Evolutionary conservation across 768 basidiomycete species (phyloP).

Genomic region (Leccinum truebloodii): DNA sequence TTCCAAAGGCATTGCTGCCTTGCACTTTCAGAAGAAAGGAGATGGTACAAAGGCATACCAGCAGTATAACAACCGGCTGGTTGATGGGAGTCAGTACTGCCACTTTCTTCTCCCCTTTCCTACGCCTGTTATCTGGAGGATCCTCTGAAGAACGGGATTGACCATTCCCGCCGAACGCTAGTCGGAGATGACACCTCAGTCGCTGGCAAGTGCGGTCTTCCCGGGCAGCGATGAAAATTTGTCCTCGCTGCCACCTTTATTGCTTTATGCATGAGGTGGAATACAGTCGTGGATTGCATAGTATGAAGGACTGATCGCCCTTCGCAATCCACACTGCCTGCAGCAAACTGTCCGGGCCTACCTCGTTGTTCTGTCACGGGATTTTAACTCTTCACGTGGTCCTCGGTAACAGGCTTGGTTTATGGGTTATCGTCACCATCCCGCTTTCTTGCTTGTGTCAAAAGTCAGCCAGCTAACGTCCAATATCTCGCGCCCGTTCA

Average conservation of each 20-base stretch:
- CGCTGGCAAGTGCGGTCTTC: too few relatives aligned
- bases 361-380: constrained; percentile 33
- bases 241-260: constrained; percentile 29
- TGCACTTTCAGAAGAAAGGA: constrained; percentile 82
- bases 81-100: constrained; percentile 99
- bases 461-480: constrained; percentile 36
- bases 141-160: constrained; percentile 18
- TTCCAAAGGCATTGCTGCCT: constrained; percentile 87
- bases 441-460: constrained; percentile 38
- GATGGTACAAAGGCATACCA: constrained; percentile 91
- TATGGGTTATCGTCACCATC: constrained; percentile 38
- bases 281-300: constrained; percentile 21
- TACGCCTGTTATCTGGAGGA: constrained; percentile 26
- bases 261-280: constrained; percentile 21
- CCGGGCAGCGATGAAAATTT: constrained; percentile 22
- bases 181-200: constrained; percentile 8
- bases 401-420: constrained; percentile 27
- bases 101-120: constrained; percentile 42
- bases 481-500: constrained; percentile 36
- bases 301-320: constrained; percentile 31
- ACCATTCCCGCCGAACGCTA: constrained; percentile 23
- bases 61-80: constrained; percentile 96
- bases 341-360: constrained; percentile 22
- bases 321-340: constrained; percentile 26
- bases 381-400: constrained; percentile 18